Conservation (phyloP, 2,329 filamentous ascomycete species). For the Trematosphaeria pertusa region DNA sequence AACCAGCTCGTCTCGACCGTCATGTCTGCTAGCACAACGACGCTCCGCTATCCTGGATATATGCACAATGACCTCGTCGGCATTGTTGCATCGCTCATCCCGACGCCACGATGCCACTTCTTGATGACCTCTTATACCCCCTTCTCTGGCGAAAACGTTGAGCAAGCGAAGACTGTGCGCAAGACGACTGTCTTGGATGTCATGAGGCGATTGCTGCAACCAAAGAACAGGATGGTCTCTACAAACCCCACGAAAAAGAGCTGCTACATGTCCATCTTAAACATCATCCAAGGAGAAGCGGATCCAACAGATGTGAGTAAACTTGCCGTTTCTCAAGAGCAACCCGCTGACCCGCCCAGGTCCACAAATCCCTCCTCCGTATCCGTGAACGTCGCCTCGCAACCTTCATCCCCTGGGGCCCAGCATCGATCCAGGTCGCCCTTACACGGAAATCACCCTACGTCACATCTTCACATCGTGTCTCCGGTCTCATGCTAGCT, state of each 20-base stretch:
- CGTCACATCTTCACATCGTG: constrained; percentile 89
- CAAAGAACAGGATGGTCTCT: constrained; percentile 99
- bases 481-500: constrained; percentile 95
- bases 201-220: constrained; percentile 92
- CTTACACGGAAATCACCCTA: constrained; percentile 97
- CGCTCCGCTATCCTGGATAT: constrained; percentile 94
- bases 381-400: constrained; percentile 94
- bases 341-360: too few relatives aligned
- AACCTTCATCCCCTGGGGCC: constrained; percentile 98
- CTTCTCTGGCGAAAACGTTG: constrained; percentile 94
- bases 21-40: constrained; percentile 98
- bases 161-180: constrained; percentile 95
- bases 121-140: constrained; percentile 98
- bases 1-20: constrained; percentile 95
- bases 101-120: constrained; percentile 96
- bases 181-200: constrained; percentile 98
- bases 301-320: constrained; percentile 83
- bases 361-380: constrained; percentile 95
- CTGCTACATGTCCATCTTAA: constrained; percentile 98
- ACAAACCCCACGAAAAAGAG: constrained; percentile 95
- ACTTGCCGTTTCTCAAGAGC: too few relatives aligned
- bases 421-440: constrained; percentile 96
- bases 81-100: constrained; percentile 94
- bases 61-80: constrained; percentile 99
- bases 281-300: constrained; percentile 98